Conservation (phyloP, 2,329 filamentous ascomycete genomes). For the Aspergillus quadrilineatus region DNA sequence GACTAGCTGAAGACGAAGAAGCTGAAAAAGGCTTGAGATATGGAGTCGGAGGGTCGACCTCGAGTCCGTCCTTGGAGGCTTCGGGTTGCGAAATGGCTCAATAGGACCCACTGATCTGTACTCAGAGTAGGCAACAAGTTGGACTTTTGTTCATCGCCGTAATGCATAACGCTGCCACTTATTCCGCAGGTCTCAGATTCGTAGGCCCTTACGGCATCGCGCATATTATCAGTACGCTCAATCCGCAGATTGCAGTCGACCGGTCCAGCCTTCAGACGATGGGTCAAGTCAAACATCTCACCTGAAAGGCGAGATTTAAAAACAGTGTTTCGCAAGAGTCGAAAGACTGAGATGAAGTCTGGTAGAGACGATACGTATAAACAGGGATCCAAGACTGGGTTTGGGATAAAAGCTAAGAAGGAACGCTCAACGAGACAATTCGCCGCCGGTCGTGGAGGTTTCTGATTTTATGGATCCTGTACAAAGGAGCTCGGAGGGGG, state of each 20-base stretch:
- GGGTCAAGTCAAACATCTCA: not conserved
- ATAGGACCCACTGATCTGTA: not conserved
- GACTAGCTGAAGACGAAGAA: not conserved
- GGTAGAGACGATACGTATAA: not conserved
- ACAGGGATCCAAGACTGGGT: not conserved
- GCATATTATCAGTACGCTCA: not conserved
- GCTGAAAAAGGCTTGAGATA: not conserved
- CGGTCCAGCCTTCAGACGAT: not conserved
- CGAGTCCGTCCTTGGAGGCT: not conserved
- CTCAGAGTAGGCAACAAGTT: not conserved
- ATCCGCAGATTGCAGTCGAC: not conserved
- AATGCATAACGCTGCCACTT: not conserved
- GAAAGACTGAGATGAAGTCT: not conserved
- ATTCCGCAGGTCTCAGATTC: not conserved
- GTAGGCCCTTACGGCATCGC: constrained; percentile 1
- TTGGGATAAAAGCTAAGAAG: not conserved
- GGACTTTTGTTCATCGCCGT: not conserved
- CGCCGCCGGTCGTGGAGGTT: not conserved
- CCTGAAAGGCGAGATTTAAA: not conserved
- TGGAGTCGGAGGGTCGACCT: not conserved
- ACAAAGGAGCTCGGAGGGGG: not conserved
- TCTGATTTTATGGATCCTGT: not conserved
- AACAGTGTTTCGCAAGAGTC: not conserved
- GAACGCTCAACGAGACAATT: constrained; percentile 6
- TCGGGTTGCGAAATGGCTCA: not conserved